phyloP scores from a whole-genome alignment of 169 alveolate genomes.

The Sarcocystis neurona region DNA sequence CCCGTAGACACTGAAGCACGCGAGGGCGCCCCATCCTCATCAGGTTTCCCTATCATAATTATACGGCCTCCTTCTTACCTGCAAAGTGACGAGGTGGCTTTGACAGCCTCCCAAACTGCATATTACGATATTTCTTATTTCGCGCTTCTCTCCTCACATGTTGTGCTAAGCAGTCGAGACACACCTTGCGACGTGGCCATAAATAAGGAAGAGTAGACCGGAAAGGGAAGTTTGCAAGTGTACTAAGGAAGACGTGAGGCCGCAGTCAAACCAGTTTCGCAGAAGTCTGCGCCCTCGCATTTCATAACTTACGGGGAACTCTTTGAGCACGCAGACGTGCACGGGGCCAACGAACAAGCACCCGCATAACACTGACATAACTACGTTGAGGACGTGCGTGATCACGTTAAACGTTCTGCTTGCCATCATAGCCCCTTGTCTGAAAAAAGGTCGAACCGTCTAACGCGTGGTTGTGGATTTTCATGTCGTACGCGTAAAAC shows the following conservation, averaged over 20 bases:
- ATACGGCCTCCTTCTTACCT: constrained; percentile 24
- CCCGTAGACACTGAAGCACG: constrained; percentile 42
- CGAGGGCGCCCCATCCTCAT: too few relatives aligned
- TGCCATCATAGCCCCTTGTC: constrained; percentile 36
- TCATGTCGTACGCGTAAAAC: too few relatives aligned
- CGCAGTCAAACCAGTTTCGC: not conserved
- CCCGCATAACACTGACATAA: constrained; percentile 85
- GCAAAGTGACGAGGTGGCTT: constrained; percentile 48
- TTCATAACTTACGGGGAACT: constrained; percentile 76
- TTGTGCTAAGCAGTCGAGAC: not conserved
- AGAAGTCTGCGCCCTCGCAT: not conserved
- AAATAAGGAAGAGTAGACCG: constrained; percentile 81
- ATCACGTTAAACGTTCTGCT: constrained; percentile 63
- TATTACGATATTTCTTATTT: not conserved
- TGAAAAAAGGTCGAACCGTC: not conserved
- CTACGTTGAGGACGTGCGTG: constrained; percentile 80
- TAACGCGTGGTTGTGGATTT: not conserved
- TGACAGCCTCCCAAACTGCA: constrained; percentile 83
- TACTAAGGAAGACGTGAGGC: constrained; percentile 60
- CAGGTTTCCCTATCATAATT: not conserved
- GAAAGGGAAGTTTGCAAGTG: constrained; percentile 85
- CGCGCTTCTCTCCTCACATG: not conserved
- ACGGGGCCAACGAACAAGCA: constrained; percentile 85
- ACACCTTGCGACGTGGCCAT: constrained; percentile 75
- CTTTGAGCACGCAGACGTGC: constrained; percentile 80